Evolutionary conservation across 2,329 filamentous ascomycete species (phyloP).

Genomic region (Fusarium sp.): DNA sequence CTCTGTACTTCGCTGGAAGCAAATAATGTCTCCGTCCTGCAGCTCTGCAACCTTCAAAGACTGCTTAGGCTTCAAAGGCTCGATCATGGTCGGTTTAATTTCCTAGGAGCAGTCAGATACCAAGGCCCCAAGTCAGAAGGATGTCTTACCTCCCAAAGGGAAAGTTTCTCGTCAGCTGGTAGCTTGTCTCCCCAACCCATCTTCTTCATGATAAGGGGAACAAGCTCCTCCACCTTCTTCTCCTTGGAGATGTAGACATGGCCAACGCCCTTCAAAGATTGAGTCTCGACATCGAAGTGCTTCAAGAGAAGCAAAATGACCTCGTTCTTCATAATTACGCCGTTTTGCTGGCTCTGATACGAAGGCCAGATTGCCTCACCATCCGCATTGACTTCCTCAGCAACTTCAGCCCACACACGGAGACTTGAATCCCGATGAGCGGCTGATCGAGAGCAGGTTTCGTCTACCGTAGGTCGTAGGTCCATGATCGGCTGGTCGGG

Average conservation of each 20-base stretch:
- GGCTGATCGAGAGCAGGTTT: constrained; percentile 66
- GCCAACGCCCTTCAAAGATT: constrained; percentile 80
- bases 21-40: constrained; percentile 96
- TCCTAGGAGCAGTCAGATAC: constrained; percentile 63
- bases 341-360: constrained; percentile 68
- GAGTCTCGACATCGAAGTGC: constrained; percentile 83
- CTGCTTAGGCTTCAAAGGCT: constrained; percentile 90
- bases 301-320: constrained; percentile 90
- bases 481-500: constrained; percentile 90
- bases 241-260: constrained; percentile 90
- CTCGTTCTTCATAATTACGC: constrained; percentile 69
- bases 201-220: constrained; percentile 79
- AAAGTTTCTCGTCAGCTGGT: constrained; percentile 68
- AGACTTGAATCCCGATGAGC: constrained; percentile 78
- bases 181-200: constrained; percentile 89
- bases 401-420: constrained; percentile 88
- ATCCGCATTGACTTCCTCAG: constrained; percentile 72
- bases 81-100: constrained; percentile 98
- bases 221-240: constrained; percentile 88
- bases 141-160: constrained; percentile 79
- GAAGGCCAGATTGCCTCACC: constrained; percentile 80
- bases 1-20: constrained; percentile 80
- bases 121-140: neutral
- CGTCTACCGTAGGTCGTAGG: constrained; percentile 80
- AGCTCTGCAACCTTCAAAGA: constrained; percentile 92